Percentiles rank a stretch among this genome's conserved stretches.
Conservation (phyloP, 1,284 basidiomycete genomes). For the Papiliotrema nemorosa region DNA sequence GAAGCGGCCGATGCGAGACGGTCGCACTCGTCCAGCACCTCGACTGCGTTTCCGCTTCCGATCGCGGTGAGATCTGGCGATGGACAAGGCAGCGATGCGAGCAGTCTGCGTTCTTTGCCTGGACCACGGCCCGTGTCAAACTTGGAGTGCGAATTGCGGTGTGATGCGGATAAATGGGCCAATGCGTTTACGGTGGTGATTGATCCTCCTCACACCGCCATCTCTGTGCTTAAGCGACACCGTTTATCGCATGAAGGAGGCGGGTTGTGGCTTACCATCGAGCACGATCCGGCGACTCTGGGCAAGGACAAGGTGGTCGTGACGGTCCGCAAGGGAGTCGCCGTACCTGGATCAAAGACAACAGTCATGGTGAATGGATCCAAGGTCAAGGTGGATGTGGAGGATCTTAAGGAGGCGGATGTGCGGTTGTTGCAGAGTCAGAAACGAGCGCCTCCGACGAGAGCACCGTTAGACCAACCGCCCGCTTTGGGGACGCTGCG, state of each 20-base stretch:
- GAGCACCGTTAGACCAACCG: conserved; percentile 88
- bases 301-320: conserved; percentile 72
- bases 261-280: conserved; percentile 93
- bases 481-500: conserved; percentile 72
- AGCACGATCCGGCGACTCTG: conserved; percentile 74
- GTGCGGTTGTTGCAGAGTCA: conserved; percentile 74
- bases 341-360: conserved; percentile 57
- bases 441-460: conserved; percentile 79
- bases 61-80: conserved; percentile 23
- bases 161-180: conserved; percentile 91
- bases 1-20: conserved; percentile 62
- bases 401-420: conserved; percentile 85
- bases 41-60: conserved; percentile 40
- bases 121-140: conserved; percentile 11
- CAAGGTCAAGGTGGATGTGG: conserved; percentile 79
- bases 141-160: conserved; percentile 91
- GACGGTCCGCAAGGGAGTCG: conserved; percentile 64
- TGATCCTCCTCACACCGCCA: conserved; percentile 84
- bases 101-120: conserved; percentile 22
- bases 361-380: conserved; percentile 87
- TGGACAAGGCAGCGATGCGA: conserved; percentile 14
- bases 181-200: conserved; percentile 82
- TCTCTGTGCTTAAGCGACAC: conserved; percentile 82
- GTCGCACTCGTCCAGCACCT: conserved; percentile 46
- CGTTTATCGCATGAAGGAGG: conserved; percentile 82